Conservation (phyloP, 257 asterid species). For the Nicotiana tabacum region DNA sequence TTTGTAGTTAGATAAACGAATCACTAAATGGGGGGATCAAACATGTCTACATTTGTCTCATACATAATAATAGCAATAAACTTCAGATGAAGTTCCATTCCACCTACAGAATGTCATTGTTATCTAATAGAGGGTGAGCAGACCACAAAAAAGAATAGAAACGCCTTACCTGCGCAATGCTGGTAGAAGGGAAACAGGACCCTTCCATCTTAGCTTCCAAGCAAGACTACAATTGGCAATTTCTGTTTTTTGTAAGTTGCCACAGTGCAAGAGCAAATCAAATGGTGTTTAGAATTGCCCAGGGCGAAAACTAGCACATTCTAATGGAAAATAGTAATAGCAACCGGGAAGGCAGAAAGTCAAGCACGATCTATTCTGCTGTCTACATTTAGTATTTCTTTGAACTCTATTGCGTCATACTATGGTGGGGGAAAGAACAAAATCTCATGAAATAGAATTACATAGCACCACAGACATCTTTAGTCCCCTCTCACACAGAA, state of each 20-base stretch:
- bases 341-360: neutral
- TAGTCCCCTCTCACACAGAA: neutral
- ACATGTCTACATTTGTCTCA: neutral
- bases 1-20: neutral
- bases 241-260: neutral
- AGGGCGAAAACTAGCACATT: neutral
- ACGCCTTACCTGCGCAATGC: neutral
- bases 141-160: neutral
- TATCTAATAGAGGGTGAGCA: neutral
- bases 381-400: neutral
- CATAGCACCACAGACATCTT: too few species aligned
- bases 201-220: constrained; percentile 21
- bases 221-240: constrained; percentile 5
- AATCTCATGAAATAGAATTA: too few species aligned
- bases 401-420: too few species aligned
- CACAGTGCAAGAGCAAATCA: constrained; percentile 1
- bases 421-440: too few species aligned
- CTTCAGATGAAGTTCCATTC: neutral
- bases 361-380: neutral
- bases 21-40: neutral
- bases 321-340: neutral
- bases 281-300: neutral
- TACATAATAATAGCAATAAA: neutral
- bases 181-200: constrained; percentile 1
- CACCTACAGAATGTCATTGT: neutral